Evolutionary conservation across 257 asterid species (phyloP), one percentile per base, ranked within the genome.

Genomic region (Nicotiana paniculata): DNA sequence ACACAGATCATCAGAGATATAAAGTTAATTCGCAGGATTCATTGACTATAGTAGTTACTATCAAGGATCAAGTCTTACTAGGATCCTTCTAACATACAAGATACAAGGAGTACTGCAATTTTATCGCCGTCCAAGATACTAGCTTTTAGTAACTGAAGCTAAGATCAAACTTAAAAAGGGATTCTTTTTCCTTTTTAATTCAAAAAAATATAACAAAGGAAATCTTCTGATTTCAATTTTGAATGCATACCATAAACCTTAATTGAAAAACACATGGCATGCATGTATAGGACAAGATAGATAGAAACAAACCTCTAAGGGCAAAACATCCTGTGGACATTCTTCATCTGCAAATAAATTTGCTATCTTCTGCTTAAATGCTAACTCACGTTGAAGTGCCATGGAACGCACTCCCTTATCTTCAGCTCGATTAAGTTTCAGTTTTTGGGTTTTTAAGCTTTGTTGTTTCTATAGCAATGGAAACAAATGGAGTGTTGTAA

Each of bases 291-390:
- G n/a, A 13, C 0, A 80, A 24, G 32, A 11, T 62, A 57, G 63
- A 80, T 13, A 63, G n/a, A 82, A 68, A n/a, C 59, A 18, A 28
- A 87, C 88, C 85, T 84, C 39, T 21, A 86, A 65, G 69, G 84
- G 87, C 39, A 81, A 63, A 53, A 18, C 58, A 46, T 81, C 67
- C 32, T 5, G n/a, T 3, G 74, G 33, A 54, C 33, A 48, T 48
- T 33, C 68, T 15, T 35, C 43, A 12, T 64, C 78, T 15, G 84
- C 53, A 79, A 77, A 46, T 76, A 74, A 69, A 79, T 79, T 53
- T 21, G 72, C 79, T 24, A 80, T 84, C 84, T 84, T 85, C 72
- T 66, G 51, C 63, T 82, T 63, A 70, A 57, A 78, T 9, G 83
- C 86, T 58, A 86, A 61, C 66, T 85, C 89, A 63, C 81, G 83